Evolutionary conservation across 2,329 filamentous ascomycete genomes (phyloP), one percentile per base, ranked within the genome.

Genomic region (Microthyrium microscopicum): DNA sequence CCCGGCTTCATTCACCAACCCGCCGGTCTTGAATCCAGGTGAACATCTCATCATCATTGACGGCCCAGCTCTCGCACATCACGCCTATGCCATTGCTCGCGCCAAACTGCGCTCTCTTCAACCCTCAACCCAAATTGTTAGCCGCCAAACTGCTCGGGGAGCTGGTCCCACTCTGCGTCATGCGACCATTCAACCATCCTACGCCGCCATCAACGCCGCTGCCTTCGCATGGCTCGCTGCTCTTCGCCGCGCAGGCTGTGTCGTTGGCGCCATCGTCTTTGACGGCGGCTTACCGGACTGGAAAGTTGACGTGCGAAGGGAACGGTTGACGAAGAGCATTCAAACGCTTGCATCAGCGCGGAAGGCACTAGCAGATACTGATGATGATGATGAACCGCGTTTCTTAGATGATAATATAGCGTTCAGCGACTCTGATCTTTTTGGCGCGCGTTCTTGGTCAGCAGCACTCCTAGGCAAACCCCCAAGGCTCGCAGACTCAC

Each of bases 11-110:
- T 9, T 9, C 22, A 9, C 22, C 9, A 13, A 25, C 22, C 22
- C 22, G 22, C 12, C 22, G 9, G 12, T 12, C 12, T 9, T 12
- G 9, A 9, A 25, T 12, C 22, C 22, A 25, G 22, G 9, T 12
- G 9, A 25, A 25, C 22, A 25, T 25, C 22, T 9, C 13, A 29
- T 22, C 18, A 27, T 39, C 15, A 30, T 39, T 21, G 36, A 39
- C 29, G 36, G 36, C n/a, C 36, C 36, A n/a, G 28, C 36, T 15
- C 28, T 39, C 26, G 35, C 36, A 4, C 37, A 36, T 22, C 34
- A 39, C 22, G 34, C 29, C 9, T 39, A 36, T 20, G 13, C 25
- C 16, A 15, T 21, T n/a, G 24, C 36, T 20, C 15, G 32, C 16
- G 17, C 31, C 12, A 16, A 12, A 9, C 22, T 9, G 9, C 9